Base-by-base conservation (phyloP, 176 grass and related monocot species). In the Phoenix roebelenii region DNA sequence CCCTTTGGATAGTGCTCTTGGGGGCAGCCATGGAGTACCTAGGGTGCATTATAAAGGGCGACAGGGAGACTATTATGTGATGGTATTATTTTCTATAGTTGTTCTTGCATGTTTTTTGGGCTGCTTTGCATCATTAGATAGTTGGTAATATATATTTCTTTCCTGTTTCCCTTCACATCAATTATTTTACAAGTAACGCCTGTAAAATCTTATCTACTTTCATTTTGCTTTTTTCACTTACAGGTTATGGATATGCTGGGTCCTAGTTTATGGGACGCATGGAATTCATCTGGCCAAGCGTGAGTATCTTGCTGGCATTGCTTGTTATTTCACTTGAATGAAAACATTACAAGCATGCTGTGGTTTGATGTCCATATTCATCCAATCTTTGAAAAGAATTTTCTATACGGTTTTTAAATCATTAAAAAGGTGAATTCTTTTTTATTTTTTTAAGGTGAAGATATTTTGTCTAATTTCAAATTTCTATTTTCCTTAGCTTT, bases 161-260 rank as follows among this genome's bases (percentile, higher is more conserved):
- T 22, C 35, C 4, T 72, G 19, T 65, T 29, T 18, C 17, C 15
- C 74, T 72, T 69, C 35, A 10, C 35, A 44, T 44, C 35, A 44
- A 44, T 44, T 44, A 44, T 14, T 44, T 12, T 44, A 12, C 5
- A 14, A 12, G 35, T 12, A 9, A 12, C 35, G 2, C 12, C 1
- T 44, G 7, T 44, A 44, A 44, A 44, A 12, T 9, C 10, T 44
- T 44, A 14, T 44, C 35, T 44, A 12, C 6, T 44, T 44, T 44
- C 10, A 12, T 23, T 60, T 28, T 25, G 5, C 50, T 24, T 15
- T 15, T 71, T 25, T 18, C 16, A 49, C 58, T 15, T 15, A 70
- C 70, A 95, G 89, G 85, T 95, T 66, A 95, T 95, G 89, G 89
- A 95, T 73, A 95, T 95, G 85, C 78, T 95, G 54, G 89, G 89